Percentiles rank a stretch among this genome's conserved stretches.
phyloP scores from a whole-genome alignment of 139 green algal species.

The Chlamydomonas sp. region DNA sequence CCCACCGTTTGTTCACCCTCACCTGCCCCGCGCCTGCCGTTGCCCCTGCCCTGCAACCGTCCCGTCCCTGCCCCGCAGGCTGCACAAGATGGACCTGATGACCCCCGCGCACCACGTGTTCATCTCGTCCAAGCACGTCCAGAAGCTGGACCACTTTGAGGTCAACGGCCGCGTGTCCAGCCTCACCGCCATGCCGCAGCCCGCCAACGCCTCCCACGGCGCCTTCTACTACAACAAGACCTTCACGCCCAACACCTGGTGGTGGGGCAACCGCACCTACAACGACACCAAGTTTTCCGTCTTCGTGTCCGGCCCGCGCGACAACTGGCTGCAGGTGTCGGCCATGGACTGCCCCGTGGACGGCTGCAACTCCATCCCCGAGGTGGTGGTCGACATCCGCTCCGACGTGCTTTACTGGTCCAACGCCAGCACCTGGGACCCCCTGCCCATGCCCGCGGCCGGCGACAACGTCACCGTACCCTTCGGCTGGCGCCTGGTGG shows the following conservation, averaged over 20 bases:
- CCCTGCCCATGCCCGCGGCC: constrained; percentile 20
- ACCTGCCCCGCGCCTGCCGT: too few relatives aligned
- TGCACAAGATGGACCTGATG: constrained; percentile 50
- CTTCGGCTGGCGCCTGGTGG: constrained; percentile 48
- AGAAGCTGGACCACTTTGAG: constrained; percentile 24
- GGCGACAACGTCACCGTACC: constrained; percentile 40
- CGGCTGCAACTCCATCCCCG: constrained; percentile 21
- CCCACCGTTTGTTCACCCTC: too few relatives aligned
- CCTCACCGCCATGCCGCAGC: neutral
- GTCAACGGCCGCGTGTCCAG: constrained; percentile 11
- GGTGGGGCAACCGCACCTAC: constrained; percentile 41
- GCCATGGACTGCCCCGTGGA: constrained; percentile 5
- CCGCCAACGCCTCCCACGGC: neutral
- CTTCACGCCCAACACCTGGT: constrained; percentile 20
- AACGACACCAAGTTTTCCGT: constrained; percentile 33
- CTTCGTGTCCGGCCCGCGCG: neutral
- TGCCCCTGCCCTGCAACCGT: neutral
- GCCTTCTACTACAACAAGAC: constrained; percentile 44
- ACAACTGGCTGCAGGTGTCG: neutral
- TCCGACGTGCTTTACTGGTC: constrained; percentile 49
- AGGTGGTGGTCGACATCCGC: constrained; percentile 22
- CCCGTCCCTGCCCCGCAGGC: neutral
- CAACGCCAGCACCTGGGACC: constrained; percentile 31
- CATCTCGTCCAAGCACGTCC: constrained; percentile 27
- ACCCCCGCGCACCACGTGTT: neutral